Percentiles rank a stretch among this genome's conserved stretches.
Evolutionary conservation across 257 asterid genomes (phyloP).

Genomic region (Solanum pinnatisectum): DNA sequence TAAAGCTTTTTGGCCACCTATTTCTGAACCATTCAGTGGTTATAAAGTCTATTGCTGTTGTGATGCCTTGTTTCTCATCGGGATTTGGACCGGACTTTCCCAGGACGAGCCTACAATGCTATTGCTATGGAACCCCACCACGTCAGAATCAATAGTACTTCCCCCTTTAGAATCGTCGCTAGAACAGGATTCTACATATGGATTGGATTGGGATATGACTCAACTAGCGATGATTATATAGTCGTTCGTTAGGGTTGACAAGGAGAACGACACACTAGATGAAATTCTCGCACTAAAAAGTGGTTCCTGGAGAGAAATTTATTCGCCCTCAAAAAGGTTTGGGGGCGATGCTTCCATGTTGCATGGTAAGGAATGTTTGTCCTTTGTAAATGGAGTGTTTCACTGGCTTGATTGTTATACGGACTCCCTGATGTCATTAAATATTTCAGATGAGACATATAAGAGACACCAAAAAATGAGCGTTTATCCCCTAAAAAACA

Average conservation of each 20-base stretch:
- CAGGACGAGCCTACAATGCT: neutral
- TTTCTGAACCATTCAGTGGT: too few species aligned
- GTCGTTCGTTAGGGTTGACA: too few species aligned
- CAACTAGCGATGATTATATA: neutral
- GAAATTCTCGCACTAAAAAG: neutral
- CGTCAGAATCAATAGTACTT: neutral
- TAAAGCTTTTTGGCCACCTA: too few species aligned
- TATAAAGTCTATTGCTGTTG: neutral
- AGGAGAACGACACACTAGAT: too few species aligned
- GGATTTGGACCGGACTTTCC: neutral
- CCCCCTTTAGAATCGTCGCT: neutral
- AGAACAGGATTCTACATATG: too few species aligned
- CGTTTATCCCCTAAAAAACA: too few species aligned
- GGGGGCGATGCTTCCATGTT: neutral
- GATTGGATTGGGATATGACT: neutral
- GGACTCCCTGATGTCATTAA: neutral
- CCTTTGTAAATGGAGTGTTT: neutral
- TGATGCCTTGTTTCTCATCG: neutral
- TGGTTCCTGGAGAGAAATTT: neutral
- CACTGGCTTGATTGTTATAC: neutral
- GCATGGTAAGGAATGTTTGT: neutral
- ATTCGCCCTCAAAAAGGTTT: neutral
- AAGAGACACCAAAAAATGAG: neutral
- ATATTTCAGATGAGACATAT: neutral
- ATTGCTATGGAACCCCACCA: neutral